A percentile compares a stretch with the other conserved stretches of the same genome.
Evolutionary conservation across 2,329 filamentous ascomycete species (phyloP).

Genomic region (Parasarocladium wereldwijsianum): DNA sequence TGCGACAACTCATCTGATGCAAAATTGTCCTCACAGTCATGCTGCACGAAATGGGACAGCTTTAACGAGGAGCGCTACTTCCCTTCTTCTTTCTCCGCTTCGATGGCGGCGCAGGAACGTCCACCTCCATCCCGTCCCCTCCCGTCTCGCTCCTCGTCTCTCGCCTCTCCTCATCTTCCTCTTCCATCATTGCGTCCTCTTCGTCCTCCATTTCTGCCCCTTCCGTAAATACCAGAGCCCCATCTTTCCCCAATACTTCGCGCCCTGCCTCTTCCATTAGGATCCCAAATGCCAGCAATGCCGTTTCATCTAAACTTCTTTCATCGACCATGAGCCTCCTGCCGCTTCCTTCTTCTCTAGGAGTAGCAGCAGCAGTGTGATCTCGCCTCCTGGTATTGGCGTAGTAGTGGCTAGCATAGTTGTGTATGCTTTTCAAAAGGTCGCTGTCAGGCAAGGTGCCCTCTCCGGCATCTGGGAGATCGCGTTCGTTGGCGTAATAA

Average conservation of each 20-base stretch:
- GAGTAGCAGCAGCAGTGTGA: not conserved
- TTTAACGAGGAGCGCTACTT: no score
- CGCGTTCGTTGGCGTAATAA: slow-evolving; percentile 48
- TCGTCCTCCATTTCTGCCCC: slow-evolving; percentile 16
- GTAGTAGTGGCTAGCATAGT: slow-evolving; percentile 55
- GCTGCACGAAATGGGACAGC: no score
- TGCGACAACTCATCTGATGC: not conserved
- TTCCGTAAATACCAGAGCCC: slow-evolving; percentile 60
- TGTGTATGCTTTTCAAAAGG: slow-evolving; percentile 53
- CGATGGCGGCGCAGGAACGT: not conserved
- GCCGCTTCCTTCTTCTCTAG: no score
- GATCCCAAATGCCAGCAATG: slow-evolving; percentile 60
- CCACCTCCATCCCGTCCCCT: not conserved
- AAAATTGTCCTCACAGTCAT: not conserved
- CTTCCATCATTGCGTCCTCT: slow-evolving; percentile 1
- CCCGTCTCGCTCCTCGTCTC: not conserved
- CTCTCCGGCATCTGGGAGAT: slow-evolving; percentile 29
- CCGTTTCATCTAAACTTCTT: slow-evolving; percentile 63
- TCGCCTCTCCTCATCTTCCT: not conserved
- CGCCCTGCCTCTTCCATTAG: slow-evolving; percentile 56
- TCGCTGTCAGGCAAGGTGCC: slow-evolving; percentile 50
- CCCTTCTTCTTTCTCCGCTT: no score
- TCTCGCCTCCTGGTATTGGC: slow-evolving; percentile 4
- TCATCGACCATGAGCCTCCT: slow-evolving; percentile 26
- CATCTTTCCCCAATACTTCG: slow-evolving; percentile 45